Base-by-base conservation (phyloP, 2,329 filamentous ascomycete species). In the Epichloe hybrida region DNA sequence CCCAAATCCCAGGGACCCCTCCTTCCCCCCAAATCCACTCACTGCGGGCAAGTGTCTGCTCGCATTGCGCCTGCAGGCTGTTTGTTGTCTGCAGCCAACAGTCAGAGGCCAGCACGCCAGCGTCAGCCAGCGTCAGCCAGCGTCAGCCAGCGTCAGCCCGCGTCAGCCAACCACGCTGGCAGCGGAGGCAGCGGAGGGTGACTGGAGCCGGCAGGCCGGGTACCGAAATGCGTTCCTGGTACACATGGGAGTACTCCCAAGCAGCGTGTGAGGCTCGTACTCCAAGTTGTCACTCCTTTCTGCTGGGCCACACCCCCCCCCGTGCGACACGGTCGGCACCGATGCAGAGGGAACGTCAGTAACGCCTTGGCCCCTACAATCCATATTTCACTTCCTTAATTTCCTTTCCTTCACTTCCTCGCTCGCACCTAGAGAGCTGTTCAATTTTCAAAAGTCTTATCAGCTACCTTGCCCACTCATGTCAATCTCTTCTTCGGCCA, bases 331-430 rank as follows among this genome's bases (percentile, higher is more conserved):
- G 35, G 48, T 46, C 48, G 49, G 44, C 45, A 40, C 35, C 49
- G 48, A 52, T 52, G 23, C 44, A 50, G 48, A 43, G 40, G 39
- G 43, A 48, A 46, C 38, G 47, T 21, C 51, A 50, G n/a, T 17
- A 50, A 50, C 12, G 31, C 34, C 45, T 47, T 15, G 8, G 35
- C 50, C 27, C 49, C 39, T 35, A 47, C 50, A 48, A 46, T 49
- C 46, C 50, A 50, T 21, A 45, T 42, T 46, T 41, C 37, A 46
- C 35, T 35, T 51, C n/a, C 31, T 46, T 42, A 31, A n/a, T 43
- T 9, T 38, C n/a, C 45, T 31, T 27, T 7, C 27, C 48, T 46
- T 49, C 31, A 46, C 21, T 34, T 31, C 20, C 5, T 38, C 48
- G 39, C 38, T 20, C 37, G 39, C 47, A 9, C 35, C 17, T 4